Evolutionary conservation across 306 rosid genomes (phyloP).

Genomic region (Quercus suber): DNA sequence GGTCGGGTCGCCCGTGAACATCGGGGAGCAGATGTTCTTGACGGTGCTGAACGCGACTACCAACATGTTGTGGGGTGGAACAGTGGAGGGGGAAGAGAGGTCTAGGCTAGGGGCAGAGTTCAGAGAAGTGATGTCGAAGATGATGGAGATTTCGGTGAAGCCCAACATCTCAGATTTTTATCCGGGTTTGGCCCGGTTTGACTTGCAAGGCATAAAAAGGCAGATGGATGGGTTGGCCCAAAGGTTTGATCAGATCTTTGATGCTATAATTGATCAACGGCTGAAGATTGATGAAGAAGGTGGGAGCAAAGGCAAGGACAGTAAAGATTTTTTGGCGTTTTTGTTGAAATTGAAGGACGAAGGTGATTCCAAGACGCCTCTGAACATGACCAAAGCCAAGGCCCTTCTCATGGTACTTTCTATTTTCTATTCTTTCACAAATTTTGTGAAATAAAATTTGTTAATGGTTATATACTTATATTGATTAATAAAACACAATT

Average conservation of each 20-base stretch:
- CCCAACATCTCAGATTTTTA: slow-evolving; percentile 77
- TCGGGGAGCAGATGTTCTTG: slow-evolving; percentile 61
- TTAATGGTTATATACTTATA: too few species aligned
- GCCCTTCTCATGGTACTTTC: slow-evolving; percentile 65
- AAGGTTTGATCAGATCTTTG: slow-evolving; percentile 58
- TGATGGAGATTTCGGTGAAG: slow-evolving; percentile 40
- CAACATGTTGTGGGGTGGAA: slow-evolving; percentile 73
- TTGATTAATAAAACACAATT: too few species aligned
- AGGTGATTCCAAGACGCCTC: slow-evolving; percentile 46
- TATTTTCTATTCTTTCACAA: too few species aligned
- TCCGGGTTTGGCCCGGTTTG: slow-evolving; percentile 71
- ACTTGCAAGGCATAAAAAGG: slow-evolving; percentile 64
- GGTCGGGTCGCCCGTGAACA: slow-evolving; percentile 46
- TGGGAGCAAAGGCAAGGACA: neutral
- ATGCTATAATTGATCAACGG: slow-evolving; percentile 44
- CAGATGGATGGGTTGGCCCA: slow-evolving; percentile 29
- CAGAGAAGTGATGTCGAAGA: slow-evolving; percentile 39
- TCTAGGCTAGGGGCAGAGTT: slow-evolving; percentile 52
- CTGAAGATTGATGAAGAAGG: neutral
- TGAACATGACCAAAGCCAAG: slow-evolving; percentile 49
- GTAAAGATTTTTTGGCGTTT: slow-evolving; percentile 51
- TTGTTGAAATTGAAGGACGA: slow-evolving; percentile 54
- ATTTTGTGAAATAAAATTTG: too few species aligned
- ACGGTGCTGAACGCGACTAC: slow-evolving; percentile 61
- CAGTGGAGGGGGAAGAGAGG: slow-evolving; percentile 56